These are phyloP conservation scores for Phlebiopsis gigantea DNA, from an alignment of 768 basidiomycete species.

Conservation along the genomic window DNA sequence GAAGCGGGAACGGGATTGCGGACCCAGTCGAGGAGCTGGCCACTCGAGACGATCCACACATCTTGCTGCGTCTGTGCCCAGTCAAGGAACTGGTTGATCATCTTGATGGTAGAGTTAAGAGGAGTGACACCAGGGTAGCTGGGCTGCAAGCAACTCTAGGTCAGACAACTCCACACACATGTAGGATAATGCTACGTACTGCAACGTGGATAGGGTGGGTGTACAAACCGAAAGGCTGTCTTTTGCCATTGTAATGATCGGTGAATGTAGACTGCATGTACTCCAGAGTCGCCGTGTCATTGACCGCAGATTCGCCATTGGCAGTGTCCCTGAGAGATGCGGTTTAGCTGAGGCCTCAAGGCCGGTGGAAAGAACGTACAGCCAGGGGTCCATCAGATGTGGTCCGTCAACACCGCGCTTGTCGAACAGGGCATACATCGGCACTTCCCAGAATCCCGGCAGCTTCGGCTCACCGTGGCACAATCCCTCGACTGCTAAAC, in stretches of 20 bases:
- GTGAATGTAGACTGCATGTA: slow-evolving; percentile 76
- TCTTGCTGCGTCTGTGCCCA: slow-evolving; percentile 73
- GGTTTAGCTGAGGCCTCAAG: neutral
- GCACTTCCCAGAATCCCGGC: slow-evolving; percentile 81
- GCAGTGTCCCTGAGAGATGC: slow-evolving; percentile 39
- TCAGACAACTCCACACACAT: neutral
- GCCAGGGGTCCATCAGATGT: slow-evolving; percentile 83
- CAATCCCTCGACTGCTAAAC: slow-evolving; percentile 44
- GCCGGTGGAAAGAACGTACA: slow-evolving; percentile 37
- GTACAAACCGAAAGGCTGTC: slow-evolving; percentile 74
- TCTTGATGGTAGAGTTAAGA: slow-evolving; percentile 51
- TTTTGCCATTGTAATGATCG: slow-evolving; percentile 66
- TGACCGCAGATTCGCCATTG: slow-evolving; percentile 43
- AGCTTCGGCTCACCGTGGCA: slow-evolving; percentile 70
- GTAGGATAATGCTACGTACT: slow-evolving; percentile 26
- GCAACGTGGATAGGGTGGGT: slow-evolving; percentile 78
- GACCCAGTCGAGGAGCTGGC: slow-evolving; percentile 73
- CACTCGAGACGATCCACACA: slow-evolving; percentile 71
- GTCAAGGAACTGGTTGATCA: slow-evolving; percentile 78
- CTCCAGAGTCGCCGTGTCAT: slow-evolving; percentile 58
- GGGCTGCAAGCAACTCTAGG: slow-evolving; percentile 22
- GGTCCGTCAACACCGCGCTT: slow-evolving; percentile 43
- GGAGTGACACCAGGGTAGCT: slow-evolving; percentile 56
- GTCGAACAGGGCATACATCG: slow-evolving; percentile 80
- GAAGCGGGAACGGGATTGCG: slow-evolving; percentile 60